Evolutionary conservation across 2,329 filamentous ascomycete genomes (phyloP).

Genomic region (Fusarium austroafricanum): DNA sequence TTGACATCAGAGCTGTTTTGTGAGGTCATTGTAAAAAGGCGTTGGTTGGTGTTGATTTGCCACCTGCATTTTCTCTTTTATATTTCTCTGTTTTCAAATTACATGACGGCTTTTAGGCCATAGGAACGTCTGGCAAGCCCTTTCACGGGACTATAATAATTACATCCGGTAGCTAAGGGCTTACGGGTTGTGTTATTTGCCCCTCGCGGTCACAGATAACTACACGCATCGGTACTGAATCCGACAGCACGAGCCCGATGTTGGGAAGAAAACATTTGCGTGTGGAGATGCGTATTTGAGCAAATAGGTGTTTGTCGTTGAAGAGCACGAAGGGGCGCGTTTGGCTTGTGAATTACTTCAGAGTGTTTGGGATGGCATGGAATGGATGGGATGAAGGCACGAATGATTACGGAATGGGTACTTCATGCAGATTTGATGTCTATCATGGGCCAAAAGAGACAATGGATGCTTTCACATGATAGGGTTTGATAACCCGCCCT

Average conservation of each 20-base stretch:
- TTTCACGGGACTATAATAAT: conserved; percentile 37
- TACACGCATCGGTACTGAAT: conserved; percentile 2
- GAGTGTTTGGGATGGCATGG: conserved; percentile 37
- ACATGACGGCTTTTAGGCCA: conserved; percentile 33
- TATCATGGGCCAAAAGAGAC: conserved; percentile 45
- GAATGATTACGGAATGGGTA: conserved; percentile 45
- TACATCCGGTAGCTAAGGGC: conserved; percentile 8
- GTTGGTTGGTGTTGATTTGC: conserved; percentile 53
- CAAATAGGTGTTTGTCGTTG: conserved; percentile 18
- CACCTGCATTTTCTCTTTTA: conserved; percentile 46
- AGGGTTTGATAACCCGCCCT: conserved; percentile 13
- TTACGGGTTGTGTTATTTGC: conserved; percentile 4
- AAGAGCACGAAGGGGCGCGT: conserved; percentile 24
- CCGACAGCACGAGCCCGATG: not conserved
- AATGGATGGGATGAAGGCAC: conserved; percentile 43
- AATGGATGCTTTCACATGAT: conserved; percentile 40
- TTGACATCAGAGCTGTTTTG: conserved; percentile 52
- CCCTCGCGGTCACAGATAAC: conserved; percentile 8
- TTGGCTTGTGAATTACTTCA: conserved; percentile 33
- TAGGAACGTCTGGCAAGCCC: conserved; percentile 14
- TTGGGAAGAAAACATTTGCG: conserved; percentile 18
- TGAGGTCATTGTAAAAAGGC: conserved; percentile 55
- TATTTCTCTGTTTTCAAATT: conserved; percentile 37
- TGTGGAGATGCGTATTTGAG: conserved; percentile 24
- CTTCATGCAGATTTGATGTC: conserved; percentile 44